These are phyloP conservation scores for Plasmodium adleri DNA, from an alignment of 169 alveolate species.

Conservation along the genomic window DNA sequence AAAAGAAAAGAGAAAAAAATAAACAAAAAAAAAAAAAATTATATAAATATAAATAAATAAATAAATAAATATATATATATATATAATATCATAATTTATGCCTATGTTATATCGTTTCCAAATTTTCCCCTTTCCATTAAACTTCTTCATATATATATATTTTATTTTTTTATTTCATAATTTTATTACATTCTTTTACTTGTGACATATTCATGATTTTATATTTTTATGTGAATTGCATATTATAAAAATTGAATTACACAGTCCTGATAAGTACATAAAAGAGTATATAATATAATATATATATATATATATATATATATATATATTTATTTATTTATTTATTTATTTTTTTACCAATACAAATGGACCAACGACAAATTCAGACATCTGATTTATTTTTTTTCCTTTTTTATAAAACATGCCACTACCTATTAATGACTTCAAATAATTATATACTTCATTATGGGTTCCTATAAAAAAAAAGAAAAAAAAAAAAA, in stretches of 20 bases:
- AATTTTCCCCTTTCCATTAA: too few relatives aligned
- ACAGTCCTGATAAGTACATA: constrained; percentile 12
- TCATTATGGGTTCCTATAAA: constrained; percentile 44
- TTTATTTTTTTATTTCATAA: too few relatives aligned
- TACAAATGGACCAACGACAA: constrained; percentile 67
- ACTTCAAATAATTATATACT: constrained; percentile 15
- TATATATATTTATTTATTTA: neutral
- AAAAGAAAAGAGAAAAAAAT: neutral
- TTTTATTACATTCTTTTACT: too few relatives aligned
- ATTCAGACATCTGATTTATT: constrained; percentile 23
- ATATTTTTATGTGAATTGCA: too few relatives aligned
- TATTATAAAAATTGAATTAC: neutral
- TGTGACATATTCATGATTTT: too few relatives aligned
- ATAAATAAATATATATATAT: neutral
- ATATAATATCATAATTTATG: too few relatives aligned
- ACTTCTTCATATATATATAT: too few relatives aligned
- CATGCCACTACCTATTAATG: neutral
- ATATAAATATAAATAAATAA: neutral
- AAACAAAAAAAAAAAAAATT: neutral
- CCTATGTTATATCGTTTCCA: too few relatives aligned
- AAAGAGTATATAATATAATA: constrained; percentile 9
- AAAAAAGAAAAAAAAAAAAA: neutral
- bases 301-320: neutral
- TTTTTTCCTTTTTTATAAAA: neutral
- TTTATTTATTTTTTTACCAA: constrained; percentile 13